Evolutionary conservation across 2,329 filamentous ascomycete species (phyloP).

Genomic region (Purpureocillium lavendulum): DNA sequence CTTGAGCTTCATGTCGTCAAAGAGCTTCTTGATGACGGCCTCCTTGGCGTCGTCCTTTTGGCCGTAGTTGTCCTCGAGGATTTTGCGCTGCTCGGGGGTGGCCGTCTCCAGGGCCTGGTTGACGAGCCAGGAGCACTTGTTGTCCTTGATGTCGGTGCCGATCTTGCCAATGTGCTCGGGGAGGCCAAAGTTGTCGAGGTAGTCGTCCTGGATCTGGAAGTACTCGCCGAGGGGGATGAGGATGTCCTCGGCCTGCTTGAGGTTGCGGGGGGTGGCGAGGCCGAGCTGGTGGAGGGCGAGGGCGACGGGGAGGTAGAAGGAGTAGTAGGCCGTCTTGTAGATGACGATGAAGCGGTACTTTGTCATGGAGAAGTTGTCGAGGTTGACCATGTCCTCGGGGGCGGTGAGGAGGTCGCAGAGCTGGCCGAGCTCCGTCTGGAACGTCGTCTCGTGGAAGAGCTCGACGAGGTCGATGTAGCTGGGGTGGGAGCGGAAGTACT

Average conservation of each 20-base stretch:
- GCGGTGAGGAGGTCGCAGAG: slow-evolving; percentile 91
- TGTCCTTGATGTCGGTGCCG: slow-evolving; percentile 97
- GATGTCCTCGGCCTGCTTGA: slow-evolving; percentile 83
- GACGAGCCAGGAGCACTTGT: slow-evolving; percentile 98
- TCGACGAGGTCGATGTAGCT: slow-evolving; percentile 87
- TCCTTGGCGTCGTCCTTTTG: slow-evolving; percentile 80
- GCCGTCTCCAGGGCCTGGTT: slow-evolving; percentile 83
- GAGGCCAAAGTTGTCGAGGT: slow-evolving; percentile 94
- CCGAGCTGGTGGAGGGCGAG: slow-evolving; percentile 81
- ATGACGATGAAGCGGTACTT: slow-evolving; percentile 99
- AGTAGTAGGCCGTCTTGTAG: slow-evolving; percentile 99
- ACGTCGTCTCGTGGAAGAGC: slow-evolving; percentile 90
- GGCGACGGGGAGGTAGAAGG: slow-evolving; percentile 94
- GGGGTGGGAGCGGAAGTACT: slow-evolving; percentile 82
- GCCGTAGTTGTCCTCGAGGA: slow-evolving; percentile 90
- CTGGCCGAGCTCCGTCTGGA: slow-evolving; percentile 94
- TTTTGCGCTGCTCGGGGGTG: slow-evolving; percentile 75
- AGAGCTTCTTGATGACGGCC: slow-evolving; percentile 80
- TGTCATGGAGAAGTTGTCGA: slow-evolving; percentile 88
- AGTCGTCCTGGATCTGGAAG: slow-evolving; percentile 99
- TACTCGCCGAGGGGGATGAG: slow-evolving; percentile 97
- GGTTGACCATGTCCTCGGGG: slow-evolving; percentile 85
- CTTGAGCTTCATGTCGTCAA: slow-evolving; percentile 76
- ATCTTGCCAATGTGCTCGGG: slow-evolving; percentile 95
- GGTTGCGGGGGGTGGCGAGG: slow-evolving; percentile 78